phyloP scores from a whole-genome alignment of 768 basidiomycete species.

The Auricularia sp. region DNA sequence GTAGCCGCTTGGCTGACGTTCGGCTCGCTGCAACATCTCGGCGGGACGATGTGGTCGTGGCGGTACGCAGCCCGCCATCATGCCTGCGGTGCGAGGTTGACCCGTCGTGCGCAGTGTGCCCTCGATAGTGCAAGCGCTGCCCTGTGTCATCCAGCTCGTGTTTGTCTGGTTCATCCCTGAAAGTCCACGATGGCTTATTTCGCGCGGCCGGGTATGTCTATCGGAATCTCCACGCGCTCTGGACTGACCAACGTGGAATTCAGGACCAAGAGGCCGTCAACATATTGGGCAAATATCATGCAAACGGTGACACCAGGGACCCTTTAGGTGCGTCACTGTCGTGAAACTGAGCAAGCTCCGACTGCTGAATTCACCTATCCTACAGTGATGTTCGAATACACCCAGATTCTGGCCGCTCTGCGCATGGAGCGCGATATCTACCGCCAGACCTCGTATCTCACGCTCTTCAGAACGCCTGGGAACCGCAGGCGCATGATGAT shows the following conservation, averaged over 20 bases:
- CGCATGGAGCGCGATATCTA: constrained; percentile 49
- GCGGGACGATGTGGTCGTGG: constrained; percentile 21
- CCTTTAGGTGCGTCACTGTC: constrained; percentile 38
- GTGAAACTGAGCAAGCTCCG: constrained; percentile 31
- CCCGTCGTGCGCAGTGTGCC: constrained; percentile 47
- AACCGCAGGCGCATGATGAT: constrained; percentile 61
- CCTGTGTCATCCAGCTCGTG: constrained; percentile 45
- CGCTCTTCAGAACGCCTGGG: constrained; percentile 51
- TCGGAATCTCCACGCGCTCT: neutral
- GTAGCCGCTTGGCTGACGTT: constrained; percentile 40
- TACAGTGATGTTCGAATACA: constrained; percentile 9
- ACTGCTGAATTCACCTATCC: neutral
- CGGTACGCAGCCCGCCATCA: constrained; percentile 25
- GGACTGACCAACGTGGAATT: neutral
- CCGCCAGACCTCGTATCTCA: constrained; percentile 37
- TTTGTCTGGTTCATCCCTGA: constrained; percentile 56
- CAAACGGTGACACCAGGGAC: constrained; percentile 50
- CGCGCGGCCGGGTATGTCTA: constrained; percentile 42
- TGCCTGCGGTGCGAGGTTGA: constrained; percentile 27
- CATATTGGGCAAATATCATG: constrained; percentile 65
- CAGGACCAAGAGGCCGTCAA: constrained; percentile 49
- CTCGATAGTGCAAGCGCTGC: constrained; percentile 49
- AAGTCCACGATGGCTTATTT: constrained; percentile 56
- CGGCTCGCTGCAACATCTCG: constrained; percentile 28
- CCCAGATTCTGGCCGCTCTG: constrained; percentile 56